Base-by-base conservation (phyloP, 768 basidiomycete species). In the Grammothele lineata region DNA sequence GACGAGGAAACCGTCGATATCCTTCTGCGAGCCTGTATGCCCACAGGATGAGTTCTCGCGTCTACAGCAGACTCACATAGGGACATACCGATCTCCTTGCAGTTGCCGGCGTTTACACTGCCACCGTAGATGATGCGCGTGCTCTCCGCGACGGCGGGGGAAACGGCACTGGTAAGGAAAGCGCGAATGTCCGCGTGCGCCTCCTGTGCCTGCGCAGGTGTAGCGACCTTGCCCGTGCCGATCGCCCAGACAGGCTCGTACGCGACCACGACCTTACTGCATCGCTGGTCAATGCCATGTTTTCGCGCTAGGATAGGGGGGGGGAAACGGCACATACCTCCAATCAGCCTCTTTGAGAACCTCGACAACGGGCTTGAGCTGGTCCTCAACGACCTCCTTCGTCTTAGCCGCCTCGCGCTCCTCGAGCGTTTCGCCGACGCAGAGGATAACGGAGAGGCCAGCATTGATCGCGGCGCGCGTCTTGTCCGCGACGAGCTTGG, bases 241-340 rank as follows among this genome's bases (percentile, higher is more conserved):
- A 98, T 98, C 26, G 96, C 95, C 95, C 96, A 98, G 15, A 98
- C 91, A 35, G 93, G 91, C 66, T 95, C 92, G 66, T 94, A 99
- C 17, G 96, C 96, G 59, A 99, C 77, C 48, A 99, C 95, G 61
- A 98, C 75, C 53, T 88, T 81, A 60, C 92, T 94, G 52, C 19
- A 17, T 37, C 19, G n/a, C n/a, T n/a, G 10, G 17, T 3, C 32
- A n/a, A 25, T 26, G 37, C 3, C 36, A 14, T 15, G 26, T 19
- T 9, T 6, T 23, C 18, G 19, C 18, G 21, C 36, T 12, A 17
- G 42, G 17, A 19, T 8, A 33, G 43, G 26, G 18, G 25, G 14
- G 11, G 6, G 17, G 17, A 30, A 15, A 21, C 2, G 41, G 15
- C 2, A 70, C 81, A 53, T 50, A 92, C 92, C 77, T 80, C 94